Percentiles rank a stretch among this genome's conserved stretches.
Evolutionary conservation across 2,329 filamentous ascomycete genomes (phyloP).

Genomic region (Pseudocercospora fuligena): DNA sequence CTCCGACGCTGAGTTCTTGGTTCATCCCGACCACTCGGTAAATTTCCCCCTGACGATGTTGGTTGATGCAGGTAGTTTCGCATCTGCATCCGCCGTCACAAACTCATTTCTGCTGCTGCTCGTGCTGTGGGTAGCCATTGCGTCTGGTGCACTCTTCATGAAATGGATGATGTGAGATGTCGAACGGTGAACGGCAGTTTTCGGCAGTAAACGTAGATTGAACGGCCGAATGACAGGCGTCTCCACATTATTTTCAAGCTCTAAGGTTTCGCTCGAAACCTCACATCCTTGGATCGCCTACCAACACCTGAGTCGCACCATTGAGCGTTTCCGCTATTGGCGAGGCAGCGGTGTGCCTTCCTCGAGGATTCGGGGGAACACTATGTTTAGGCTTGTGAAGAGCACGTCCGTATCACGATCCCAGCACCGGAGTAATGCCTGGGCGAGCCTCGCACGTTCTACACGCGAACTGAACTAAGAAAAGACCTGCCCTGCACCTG

Average conservation of each 20-base stretch:
- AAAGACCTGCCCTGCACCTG: constrained; percentile 20
- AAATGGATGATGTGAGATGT: background rate
- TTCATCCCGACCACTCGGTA: background rate
- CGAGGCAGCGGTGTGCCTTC: constrained; percentile 11
- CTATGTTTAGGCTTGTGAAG: constrained; percentile 15
- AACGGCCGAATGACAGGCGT: background rate
- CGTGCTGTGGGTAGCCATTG: background rate
- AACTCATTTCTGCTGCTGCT: background rate
- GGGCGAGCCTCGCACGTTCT: constrained; percentile 15
- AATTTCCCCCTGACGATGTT: constrained; percentile 1
- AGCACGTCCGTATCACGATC: constrained; percentile 16
- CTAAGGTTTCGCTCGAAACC: background rate
- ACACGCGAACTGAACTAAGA: constrained; percentile 11
- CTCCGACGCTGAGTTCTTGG: background rate
- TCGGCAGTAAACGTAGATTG: background rate
- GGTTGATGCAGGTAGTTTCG: constrained; percentile 4
- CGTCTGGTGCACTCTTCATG: background rate
- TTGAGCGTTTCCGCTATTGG: constrained; percentile 1
- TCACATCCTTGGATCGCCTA: constrained; percentile 8
- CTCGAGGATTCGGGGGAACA: background rate
- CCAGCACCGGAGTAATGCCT: constrained; percentile 19
- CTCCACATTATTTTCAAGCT: background rate
- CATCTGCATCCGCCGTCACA: background rate
- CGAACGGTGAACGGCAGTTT: background rate
- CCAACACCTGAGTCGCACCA: constrained; percentile 7